Evolutionary conservation across 345 rosid genomes (phyloP).

Genomic region (Trapa incisa): DNA sequence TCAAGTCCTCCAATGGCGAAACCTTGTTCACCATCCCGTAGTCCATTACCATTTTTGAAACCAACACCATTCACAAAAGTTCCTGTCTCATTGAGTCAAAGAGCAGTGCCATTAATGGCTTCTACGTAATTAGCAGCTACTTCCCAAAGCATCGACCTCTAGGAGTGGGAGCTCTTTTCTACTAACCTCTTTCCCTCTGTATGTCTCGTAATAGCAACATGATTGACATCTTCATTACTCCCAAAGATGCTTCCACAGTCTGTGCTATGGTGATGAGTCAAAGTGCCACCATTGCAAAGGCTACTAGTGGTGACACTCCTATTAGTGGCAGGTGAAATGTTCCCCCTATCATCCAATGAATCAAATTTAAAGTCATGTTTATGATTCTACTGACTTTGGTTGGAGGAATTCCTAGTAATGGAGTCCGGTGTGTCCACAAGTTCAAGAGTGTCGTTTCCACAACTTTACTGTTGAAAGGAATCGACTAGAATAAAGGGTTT

Average conservation of each 20-base stretch:
- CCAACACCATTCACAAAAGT: too few relatives aligned
- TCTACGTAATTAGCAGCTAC: constrained; percentile 26
- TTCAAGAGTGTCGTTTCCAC: constrained; percentile 25
- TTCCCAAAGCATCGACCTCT: constrained; percentile 57
- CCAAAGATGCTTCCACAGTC: constrained; percentile 41
- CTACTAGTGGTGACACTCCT: constrained; percentile 48
- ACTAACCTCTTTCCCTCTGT: constrained; percentile 40
- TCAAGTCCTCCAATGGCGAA: too few relatives aligned
- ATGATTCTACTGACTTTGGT: constrained; percentile 20
- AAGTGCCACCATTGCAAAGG: constrained; percentile 29
- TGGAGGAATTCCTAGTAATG: constrained; percentile 23
- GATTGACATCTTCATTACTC: constrained; percentile 38
- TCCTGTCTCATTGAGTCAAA: too few relatives aligned
- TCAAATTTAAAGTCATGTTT: constrained; percentile 22
- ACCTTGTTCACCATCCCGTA: too few relatives aligned
- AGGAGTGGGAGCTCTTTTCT: constrained; percentile 23
- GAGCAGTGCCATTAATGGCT: too few relatives aligned
- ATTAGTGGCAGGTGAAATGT: constrained; percentile 37
- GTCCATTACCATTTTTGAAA: too few relatives aligned
- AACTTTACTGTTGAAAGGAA: constrained; percentile 21
- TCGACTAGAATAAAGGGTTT: constrained; percentile 34
- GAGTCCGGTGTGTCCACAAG: constrained; percentile 28
- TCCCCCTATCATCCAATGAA: constrained; percentile 41
- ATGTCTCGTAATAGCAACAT: constrained; percentile 20
- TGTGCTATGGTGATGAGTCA: constrained; percentile 29